Conservation (phyloP, 306 rosid genomes). For the Adenanthera pavonina region DNA sequence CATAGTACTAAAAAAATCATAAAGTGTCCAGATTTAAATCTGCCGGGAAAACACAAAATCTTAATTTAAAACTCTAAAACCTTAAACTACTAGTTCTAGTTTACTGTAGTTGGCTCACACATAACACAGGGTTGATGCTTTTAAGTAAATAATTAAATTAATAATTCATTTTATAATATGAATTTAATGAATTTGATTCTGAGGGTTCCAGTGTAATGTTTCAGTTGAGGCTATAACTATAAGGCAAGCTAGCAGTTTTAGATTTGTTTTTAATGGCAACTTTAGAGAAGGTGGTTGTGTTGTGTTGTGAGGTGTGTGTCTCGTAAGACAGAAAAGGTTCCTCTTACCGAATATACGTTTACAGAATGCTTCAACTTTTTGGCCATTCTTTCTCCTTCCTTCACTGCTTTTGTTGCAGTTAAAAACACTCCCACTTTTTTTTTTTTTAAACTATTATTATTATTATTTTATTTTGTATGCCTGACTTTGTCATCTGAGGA, state of each 20-base stretch:
- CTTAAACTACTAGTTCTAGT: background rate
- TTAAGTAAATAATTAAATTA: background rate
- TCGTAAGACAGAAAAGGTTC: slow-evolving; percentile 61
- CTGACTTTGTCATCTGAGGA: slow-evolving; percentile 4
- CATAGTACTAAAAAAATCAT: slow-evolving; percentile 44
- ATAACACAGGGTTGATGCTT: background rate
- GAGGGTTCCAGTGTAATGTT: background rate
- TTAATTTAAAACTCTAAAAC: background rate
- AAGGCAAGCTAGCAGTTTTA: too few relatives aligned
- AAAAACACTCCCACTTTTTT: slow-evolving; percentile 6
- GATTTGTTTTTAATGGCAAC: background rate
- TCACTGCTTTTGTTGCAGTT: slow-evolving; percentile 70
- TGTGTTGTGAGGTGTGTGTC: background rate
- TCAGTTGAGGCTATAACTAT: too few relatives aligned
- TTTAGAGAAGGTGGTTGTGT: background rate
- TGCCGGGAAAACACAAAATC: slow-evolving; percentile 53
- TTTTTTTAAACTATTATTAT: background rate
- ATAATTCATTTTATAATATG: background rate
- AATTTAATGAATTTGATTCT: background rate
- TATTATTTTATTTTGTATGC: slow-evolving; percentile 18
- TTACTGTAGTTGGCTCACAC: background rate
- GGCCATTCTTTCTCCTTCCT: slow-evolving; percentile 24
- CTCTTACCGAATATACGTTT: slow-evolving; percentile 60
- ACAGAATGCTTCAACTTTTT: slow-evolving; percentile 55
- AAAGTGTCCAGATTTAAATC: slow-evolving; percentile 50